phyloP scores from a whole-genome alignment of 2,329 filamentous ascomycete species.

The Pezicula radicicola region DNA sequence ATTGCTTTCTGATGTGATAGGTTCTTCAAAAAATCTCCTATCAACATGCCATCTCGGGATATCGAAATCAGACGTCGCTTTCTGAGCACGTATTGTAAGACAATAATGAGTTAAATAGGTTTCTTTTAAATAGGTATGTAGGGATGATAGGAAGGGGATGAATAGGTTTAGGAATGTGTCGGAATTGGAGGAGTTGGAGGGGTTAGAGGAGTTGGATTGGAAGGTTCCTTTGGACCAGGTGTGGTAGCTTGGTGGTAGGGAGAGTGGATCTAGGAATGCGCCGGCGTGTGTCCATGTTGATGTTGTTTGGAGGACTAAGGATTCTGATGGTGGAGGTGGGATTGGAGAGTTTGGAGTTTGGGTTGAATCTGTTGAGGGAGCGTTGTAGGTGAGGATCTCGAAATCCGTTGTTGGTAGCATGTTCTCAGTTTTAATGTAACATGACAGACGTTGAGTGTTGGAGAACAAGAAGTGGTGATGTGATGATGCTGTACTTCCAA shows the following conservation, averaged over 20 bases:
- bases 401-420: no score
- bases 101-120: slow-evolving; percentile 3
- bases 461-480: no score
- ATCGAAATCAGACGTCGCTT: slow-evolving; percentile 3
- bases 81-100: slow-evolving; percentile 6
- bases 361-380: no score
- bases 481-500: no score
- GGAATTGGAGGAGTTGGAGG: no score
- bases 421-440: no score
- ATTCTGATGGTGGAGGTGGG: no score
- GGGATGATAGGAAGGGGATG: slow-evolving; percentile 1
- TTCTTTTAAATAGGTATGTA: slow-evolving; percentile 1
- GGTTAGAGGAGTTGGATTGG: background rate
- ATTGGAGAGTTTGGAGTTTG: no score
- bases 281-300: slow-evolving; percentile 6
- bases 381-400: no score
- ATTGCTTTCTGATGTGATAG: background rate
- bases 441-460: no score
- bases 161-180: background rate
- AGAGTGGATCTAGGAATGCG: background rate
- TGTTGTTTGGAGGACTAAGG: background rate
- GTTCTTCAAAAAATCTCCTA: background rate
- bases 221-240: slow-evolving; percentile 1
- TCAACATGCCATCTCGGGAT: slow-evolving; percentile 8
- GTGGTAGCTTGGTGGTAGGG: background rate